Percentiles rank a stretch among this genome's conserved stretches.
These are phyloP conservation scores for Aspergillus sp. DNA, from an alignment of 2,329 filamentous ascomycete species.

Conservation along the genomic window DNA sequence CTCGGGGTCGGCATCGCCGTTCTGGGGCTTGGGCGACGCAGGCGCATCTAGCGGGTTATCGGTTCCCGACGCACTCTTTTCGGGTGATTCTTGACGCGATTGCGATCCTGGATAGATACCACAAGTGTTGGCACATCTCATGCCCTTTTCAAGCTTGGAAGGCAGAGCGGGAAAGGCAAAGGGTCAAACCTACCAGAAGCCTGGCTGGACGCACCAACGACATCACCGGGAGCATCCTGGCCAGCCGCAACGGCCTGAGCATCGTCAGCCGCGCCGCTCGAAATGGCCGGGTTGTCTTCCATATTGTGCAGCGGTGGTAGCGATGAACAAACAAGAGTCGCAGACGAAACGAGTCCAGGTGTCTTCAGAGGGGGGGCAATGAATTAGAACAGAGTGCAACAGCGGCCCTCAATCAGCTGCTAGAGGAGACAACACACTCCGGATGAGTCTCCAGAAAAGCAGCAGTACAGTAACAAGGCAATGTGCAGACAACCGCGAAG, in stretches of 20 bases:
- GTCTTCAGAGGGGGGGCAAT: constrained; percentile 11
- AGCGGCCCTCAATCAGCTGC: constrained; percentile 3
- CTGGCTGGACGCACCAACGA: constrained; percentile 15
- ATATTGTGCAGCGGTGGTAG: constrained; percentile 22
- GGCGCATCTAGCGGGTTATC: constrained; percentile 65
- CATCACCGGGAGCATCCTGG: constrained; percentile 23
- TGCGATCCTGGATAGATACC: constrained; percentile 20
- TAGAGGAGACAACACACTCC: constrained; percentile 1
- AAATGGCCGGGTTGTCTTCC: constrained; percentile 28
- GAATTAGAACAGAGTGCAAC: constrained; percentile 4
- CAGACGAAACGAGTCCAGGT: constrained; percentile 22
- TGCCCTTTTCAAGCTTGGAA: constrained; percentile 5
- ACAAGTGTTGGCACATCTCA: constrained; percentile 11
- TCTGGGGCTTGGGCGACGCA: constrained; percentile 55
- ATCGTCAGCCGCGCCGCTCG: constrained; percentile 22
- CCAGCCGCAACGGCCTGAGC: constrained; percentile 15
- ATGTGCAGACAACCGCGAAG: background rate
- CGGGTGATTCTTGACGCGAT: constrained; percentile 25
- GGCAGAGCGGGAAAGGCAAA: constrained; percentile 1
- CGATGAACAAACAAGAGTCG: constrained; percentile 19
- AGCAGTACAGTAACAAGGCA: background rate
- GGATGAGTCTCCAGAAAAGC: background rate
- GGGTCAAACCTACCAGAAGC: constrained; percentile 24
- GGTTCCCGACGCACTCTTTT: constrained; percentile 31
- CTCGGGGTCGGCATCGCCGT: constrained; percentile 46